These are phyloP conservation scores for Teunomyces atbi DNA, from an alignment of 805 yeast species.

Conservation along the genomic window DNA sequence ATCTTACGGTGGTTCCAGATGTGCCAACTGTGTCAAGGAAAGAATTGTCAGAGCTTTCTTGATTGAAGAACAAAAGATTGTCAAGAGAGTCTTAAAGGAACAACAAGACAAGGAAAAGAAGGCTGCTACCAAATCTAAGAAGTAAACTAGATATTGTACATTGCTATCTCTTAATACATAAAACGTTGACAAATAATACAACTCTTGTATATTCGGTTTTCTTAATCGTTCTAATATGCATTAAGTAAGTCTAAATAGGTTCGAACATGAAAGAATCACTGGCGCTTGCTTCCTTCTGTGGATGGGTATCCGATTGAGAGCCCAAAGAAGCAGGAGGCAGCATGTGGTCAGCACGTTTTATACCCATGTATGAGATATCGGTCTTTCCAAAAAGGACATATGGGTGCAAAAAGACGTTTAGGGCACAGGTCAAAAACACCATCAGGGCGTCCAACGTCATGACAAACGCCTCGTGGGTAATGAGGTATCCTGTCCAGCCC, in stretches of 20 bases:
- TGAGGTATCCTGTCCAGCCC: slow-evolving; percentile 70
- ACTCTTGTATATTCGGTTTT: no score
- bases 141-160: slow-evolving; percentile 18
- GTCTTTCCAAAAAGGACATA: slow-evolving; percentile 53
- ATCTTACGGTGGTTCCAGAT: slow-evolving; percentile 99
- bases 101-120: slow-evolving; percentile 84
- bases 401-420: slow-evolving; percentile 53
- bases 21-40: slow-evolving; percentile 98
- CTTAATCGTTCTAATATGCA: no score
- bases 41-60: slow-evolving; percentile 99
- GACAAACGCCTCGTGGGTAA: slow-evolving; percentile 46
- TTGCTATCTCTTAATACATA: slow-evolving; percentile 12
- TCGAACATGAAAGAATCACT: neutral
- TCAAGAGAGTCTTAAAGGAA: slow-evolving; percentile 98
- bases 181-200: neutral
- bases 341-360: neutral
- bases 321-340: neutral
- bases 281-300: neutral
- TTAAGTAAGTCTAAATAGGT: neutral
- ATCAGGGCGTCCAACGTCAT: slow-evolving; percentile 30
- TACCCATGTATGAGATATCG: slow-evolving; percentile 21
- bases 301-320: neutral
- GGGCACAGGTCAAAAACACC: slow-evolving; percentile 21
- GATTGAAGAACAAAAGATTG: slow-evolving; percentile 99
- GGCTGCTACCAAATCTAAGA: slow-evolving; percentile 34